Evolutionary conservation across 768 basidiomycete genomes (phyloP).

Genomic region (Termitomyces sp.): DNA sequence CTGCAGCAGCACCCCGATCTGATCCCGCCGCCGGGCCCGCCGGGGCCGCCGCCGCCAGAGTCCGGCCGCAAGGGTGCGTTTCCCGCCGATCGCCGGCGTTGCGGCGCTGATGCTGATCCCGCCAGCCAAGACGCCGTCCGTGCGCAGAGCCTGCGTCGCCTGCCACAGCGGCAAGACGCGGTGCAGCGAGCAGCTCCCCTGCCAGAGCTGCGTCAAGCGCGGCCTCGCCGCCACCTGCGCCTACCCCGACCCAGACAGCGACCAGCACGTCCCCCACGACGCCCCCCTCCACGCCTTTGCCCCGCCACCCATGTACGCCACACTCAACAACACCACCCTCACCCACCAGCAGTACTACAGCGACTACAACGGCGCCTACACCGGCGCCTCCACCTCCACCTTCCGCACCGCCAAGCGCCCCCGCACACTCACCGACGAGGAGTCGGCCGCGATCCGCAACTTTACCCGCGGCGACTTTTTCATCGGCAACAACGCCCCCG

Average conservation of each 20-base stretch:
- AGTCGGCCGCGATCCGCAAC: conserved; percentile 76
- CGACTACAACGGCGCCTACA: conserved; percentile 67
- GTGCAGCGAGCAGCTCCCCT: conserved; percentile 77
- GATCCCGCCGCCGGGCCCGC: conserved; percentile 21
- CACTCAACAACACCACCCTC: conserved; percentile 39
- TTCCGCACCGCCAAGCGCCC: conserved; percentile 80
- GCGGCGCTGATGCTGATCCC: neutral
- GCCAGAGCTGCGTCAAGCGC: conserved; percentile 83
- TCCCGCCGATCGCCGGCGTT: conserved; percentile 11
- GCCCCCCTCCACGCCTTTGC: conserved; percentile 34
- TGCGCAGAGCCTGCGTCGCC: conserved; percentile 72
- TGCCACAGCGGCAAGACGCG: conserved; percentile 82
- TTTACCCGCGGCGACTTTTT: conserved; percentile 80
- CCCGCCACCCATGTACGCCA: conserved; percentile 45
- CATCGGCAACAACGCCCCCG: conserved; percentile 74
- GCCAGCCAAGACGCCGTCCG: conserved; percentile 74
- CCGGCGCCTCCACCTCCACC: conserved; percentile 65
- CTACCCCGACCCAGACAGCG: conserved; percentile 73
- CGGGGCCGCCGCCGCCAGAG: conserved; percentile 22
- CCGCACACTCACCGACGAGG: conserved; percentile 76
- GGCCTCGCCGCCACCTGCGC: conserved; percentile 65
- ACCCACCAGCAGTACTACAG: conserved; percentile 62
- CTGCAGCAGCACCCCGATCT: conserved; percentile 46
- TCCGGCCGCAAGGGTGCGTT: conserved; percentile 59
- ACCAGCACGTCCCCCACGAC: conserved; percentile 25